Conservation (phyloP, 2,329 filamentous ascomycete species). For the Calonectria pauciramosa region DNA sequence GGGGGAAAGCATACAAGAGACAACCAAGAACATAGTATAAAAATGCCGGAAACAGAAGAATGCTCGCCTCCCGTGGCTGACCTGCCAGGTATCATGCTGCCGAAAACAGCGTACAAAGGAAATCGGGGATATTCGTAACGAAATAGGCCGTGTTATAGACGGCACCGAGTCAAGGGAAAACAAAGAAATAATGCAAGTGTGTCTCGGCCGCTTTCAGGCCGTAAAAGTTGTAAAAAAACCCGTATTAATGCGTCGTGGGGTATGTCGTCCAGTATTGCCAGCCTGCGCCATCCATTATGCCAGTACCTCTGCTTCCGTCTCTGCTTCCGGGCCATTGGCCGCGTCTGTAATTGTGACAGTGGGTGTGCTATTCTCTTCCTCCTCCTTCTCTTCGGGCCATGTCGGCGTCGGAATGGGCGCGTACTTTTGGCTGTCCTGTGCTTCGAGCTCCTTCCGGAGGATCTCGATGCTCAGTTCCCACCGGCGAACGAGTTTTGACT, state of each 20-base stretch:
- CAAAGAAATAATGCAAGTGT: not conserved
- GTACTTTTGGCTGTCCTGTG: conserved; percentile 58
- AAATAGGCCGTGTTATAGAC: not conserved
- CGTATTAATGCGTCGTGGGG: conserved; percentile 19
- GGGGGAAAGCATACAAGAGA: conserved; percentile 27
- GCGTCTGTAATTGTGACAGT: not conserved
- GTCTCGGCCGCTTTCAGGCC: conserved; percentile 5
- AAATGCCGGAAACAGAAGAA: conserved; percentile 16
- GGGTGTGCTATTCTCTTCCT: not conserved
- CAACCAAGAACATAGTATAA: conserved; percentile 20
- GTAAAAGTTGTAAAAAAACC: conserved; percentile 20
- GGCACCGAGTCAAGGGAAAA: conserved; percentile 9
- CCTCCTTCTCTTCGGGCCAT: conserved; percentile 46
- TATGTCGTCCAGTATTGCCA: conserved; percentile 8
- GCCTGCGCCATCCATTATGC: conserved; percentile 14
- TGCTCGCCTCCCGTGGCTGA: conserved; percentile 35
- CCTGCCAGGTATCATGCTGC: conserved; percentile 43
- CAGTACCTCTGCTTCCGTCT: not conserved
- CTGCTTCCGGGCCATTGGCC: not conserved
- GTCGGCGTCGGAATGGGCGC: conserved; percentile 50
- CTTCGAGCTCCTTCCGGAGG: conserved; percentile 66
- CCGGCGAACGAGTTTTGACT: conserved; percentile 58
- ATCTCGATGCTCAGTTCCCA: conserved; percentile 69
- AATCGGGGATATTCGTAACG: conserved; percentile 19
- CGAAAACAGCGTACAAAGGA: conserved; percentile 24